phyloP scores from a whole-genome alignment of 148 eudicot genomes.

The Heliosperma pusillum region DNA sequence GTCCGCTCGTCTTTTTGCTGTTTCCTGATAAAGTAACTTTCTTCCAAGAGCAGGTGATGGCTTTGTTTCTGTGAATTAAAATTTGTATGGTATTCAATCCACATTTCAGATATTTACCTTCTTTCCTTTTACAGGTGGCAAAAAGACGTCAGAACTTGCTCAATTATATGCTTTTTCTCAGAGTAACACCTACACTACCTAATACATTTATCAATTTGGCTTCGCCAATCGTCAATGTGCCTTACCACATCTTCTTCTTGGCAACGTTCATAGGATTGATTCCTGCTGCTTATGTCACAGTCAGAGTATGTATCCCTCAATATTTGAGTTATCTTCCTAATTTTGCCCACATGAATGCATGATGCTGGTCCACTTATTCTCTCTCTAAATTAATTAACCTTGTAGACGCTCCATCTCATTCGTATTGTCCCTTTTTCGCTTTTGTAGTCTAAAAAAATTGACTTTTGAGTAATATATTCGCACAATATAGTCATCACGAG shows the following conservation, averaged over 20 bases:
- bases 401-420: neutral
- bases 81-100: neutral
- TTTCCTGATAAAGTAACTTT: conserved; percentile 84
- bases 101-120: neutral
- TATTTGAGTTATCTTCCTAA: neutral
- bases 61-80: neutral
- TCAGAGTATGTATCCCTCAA: conserved; percentile 49
- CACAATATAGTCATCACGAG: neutral
- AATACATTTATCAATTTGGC: conserved; percentile 91
- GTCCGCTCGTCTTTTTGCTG: conserved; percentile 66
- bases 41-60: conserved; percentile 80
- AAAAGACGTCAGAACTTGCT: conserved; percentile 69
- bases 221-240: conserved; percentile 94
- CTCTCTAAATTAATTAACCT: neutral
- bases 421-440: neutral
- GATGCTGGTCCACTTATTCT: neutral
- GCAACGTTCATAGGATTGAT: conserved; percentile 78
- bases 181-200: conserved; percentile 96
- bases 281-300: conserved; percentile 94
- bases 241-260: conserved; percentile 84
- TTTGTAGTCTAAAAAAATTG: neutral
- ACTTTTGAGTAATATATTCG: neutral
- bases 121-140: conserved; percentile 50
- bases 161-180: conserved; percentile 91
- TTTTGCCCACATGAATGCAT: neutral